Conservation (phyloP, 2,329 filamentous ascomycete genomes). For the Aspergillus ibericus region DNA sequence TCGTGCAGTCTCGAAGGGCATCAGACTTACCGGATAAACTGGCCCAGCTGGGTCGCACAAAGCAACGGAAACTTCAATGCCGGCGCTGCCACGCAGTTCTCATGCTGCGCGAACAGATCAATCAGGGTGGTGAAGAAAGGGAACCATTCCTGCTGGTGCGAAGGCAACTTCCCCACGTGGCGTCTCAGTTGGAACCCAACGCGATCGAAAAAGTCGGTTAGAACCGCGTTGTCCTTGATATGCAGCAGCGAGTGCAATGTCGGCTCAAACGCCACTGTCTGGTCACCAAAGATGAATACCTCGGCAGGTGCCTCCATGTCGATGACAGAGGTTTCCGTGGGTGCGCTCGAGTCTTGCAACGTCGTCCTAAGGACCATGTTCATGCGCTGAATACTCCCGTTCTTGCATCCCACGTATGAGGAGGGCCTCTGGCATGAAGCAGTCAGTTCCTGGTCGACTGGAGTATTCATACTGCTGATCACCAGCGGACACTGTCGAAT, state of each 20-base stretch:
- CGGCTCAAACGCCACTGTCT: constrained; percentile 5
- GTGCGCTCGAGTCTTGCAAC: neutral
- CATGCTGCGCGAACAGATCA: constrained; percentile 7
- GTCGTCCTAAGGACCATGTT: neutral
- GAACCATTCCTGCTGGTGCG: constrained; percentile 8
- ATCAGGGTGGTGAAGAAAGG: constrained; percentile 7
- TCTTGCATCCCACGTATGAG: neutral
- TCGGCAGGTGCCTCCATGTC: neutral
- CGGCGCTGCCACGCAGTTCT: neutral
- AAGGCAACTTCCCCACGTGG: constrained; percentile 1
- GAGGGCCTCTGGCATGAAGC: neutral
- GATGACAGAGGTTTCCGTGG: neutral
- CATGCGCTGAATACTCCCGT: constrained; percentile 14
- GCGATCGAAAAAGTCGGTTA: constrained; percentile 8
- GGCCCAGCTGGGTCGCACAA: constrained; percentile 1
- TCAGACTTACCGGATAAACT: constrained; percentile 5
- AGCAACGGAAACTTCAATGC: constrained; percentile 9
- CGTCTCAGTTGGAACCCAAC: constrained; percentile 3
- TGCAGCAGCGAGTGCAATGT: constrained; percentile 1
- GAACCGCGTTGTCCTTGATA: constrained; percentile 6
- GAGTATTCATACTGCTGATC: neutral
- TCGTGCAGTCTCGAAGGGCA: neutral
- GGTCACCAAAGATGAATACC: constrained; percentile 9
- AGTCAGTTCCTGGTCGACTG: neutral
- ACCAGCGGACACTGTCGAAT: neutral